A percentile compares a stretch with the other conserved stretches of the same genome.
Conservation (phyloP, 2,329 filamentous ascomycete species). For the Cladophialophora carrionii region DNA sequence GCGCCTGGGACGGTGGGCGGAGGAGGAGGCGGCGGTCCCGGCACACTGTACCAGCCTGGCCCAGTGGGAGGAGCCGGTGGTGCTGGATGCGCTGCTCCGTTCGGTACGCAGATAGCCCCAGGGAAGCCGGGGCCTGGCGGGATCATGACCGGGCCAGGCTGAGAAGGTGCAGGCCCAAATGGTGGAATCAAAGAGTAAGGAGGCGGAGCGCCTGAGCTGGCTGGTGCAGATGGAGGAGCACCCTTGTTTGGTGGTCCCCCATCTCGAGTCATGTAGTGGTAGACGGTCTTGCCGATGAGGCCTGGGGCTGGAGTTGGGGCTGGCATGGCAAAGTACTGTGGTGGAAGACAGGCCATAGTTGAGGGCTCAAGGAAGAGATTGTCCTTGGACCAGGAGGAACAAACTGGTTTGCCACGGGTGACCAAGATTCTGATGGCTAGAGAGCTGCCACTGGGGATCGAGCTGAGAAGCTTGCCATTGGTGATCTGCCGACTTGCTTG, state of each 20-base stretch:
- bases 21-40: slow-evolving; percentile 18
- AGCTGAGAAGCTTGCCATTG: slow-evolving; percentile 2
- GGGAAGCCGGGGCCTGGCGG: slow-evolving; percentile 29
- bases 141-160: slow-evolving; percentile 26
- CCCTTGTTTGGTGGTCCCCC: slow-evolving; percentile 42
- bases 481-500: not conserved
- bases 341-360: slow-evolving; percentile 41
- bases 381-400: slow-evolving; percentile 1
- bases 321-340: slow-evolving; percentile 23
- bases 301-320: slow-evolving; percentile 20
- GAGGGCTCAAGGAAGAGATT: not conserved
- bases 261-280: slow-evolving; percentile 41
- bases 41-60: not conserved
- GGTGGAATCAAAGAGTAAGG: slow-evolving; percentile 20
- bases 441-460: not conserved
- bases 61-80: slow-evolving; percentile 6
- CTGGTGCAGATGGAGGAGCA: slow-evolving; percentile 38
- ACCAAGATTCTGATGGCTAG: not conserved
- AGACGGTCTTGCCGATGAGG: slow-evolving; percentile 32
- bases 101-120: slow-evolving; percentile 31
- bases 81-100: slow-evolving; percentile 21
- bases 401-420: not conserved
- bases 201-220: slow-evolving; percentile 22
- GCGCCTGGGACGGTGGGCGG: slow-evolving; percentile 19
- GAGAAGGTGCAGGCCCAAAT: slow-evolving; percentile 11